Evolutionary conservation across 768 basidiomycete species (phyloP), one percentile per base, ranked within the genome.

Genomic region (Hortiboletus campestris): DNA sequence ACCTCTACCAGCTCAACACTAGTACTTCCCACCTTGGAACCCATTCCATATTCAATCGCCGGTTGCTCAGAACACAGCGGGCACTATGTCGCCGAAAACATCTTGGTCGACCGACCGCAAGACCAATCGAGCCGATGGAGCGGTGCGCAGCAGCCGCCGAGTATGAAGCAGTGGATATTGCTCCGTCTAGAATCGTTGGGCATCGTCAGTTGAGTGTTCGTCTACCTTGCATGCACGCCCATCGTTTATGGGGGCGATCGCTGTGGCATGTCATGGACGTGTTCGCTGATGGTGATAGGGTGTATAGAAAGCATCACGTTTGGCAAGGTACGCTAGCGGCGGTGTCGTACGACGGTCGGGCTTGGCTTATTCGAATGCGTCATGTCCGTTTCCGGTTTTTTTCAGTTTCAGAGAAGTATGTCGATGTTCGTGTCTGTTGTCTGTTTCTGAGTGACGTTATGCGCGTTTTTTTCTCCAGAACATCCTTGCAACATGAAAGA

Each of bases 401-500:
- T 49, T 22, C 52, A 67, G 64, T 65, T 64, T 52, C 63, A 71
- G 44, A 60, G 59, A 59, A 71, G 71, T 72, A 57, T 38, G 71
- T 55, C 17, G 16, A 14, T 20, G 8, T 4, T 25, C 25, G 25
- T 25, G 25, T 10, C 16, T 9, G 19, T 31, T 22, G 22, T 34
- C 13, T 20, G 11, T 31, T 5, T 45, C 29, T 49, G 25, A 25
- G 25, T 2, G 25, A 25, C 25, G 25, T 4, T n/a, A 4, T 25
- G 25, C 16, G 5, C n/a, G 1, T 41, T 14, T 13, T 4, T 25
- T n/a, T 25, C 4, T 55, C n/a, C 56, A 91, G 89, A 80, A 19
- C 89, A 91, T 70, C 88, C 89, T 32, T 92, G 91, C 65, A 91
- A 91, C 63, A 85, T 89, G 84, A 89, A 89, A 65, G 88, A 91